Evolutionary conservation across 768 basidiomycete species (phyloP).

Genomic region (Galerina sulciceps): DNA sequence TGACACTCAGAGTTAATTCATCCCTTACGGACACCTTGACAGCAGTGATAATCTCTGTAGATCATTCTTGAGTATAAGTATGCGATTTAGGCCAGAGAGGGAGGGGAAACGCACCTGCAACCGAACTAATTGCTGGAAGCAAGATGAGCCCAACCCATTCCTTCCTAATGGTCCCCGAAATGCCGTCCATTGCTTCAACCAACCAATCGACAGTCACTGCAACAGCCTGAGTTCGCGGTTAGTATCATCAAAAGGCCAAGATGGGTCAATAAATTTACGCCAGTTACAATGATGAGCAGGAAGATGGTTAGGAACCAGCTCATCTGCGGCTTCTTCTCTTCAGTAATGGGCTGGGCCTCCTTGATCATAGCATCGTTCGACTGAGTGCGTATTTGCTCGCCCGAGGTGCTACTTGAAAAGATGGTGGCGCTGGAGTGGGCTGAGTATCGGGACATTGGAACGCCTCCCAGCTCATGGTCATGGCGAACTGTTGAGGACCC

Average conservation of each 20-base stretch:
- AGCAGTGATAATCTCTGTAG: constrained; percentile 83
- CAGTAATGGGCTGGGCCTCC: neutral
- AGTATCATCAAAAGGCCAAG: neutral
- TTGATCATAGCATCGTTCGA: neutral
- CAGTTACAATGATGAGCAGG: constrained; percentile 62
- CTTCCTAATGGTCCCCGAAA: constrained; percentile 73
- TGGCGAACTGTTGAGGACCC: constrained; percentile 12
- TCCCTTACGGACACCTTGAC: constrained; percentile 88
- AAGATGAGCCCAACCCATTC: constrained; percentile 92
- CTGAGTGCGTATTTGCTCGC: neutral
- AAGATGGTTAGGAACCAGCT: constrained; percentile 61
- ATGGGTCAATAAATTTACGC: constrained; percentile 44
- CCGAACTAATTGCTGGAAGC: constrained; percentile 81
- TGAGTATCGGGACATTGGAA: constrained; percentile 19
- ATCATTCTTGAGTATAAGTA: neutral
- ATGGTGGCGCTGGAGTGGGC: constrained; percentile 8
- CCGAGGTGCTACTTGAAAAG: constrained; percentile 10
- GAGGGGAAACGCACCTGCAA: constrained; percentile 57
- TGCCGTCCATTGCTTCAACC: constrained; percentile 82
- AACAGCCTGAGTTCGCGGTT: constrained; percentile 44
- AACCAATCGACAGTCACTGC: constrained; percentile 67
- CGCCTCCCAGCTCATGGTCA: constrained; percentile 5
- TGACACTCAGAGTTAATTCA: constrained; percentile 81
- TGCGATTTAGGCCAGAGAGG: neutral
- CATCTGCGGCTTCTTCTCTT: constrained; percentile 52